These are phyloP conservation scores for Gymnopilus junonius DNA, from an alignment of 768 basidiomycete genomes.

Conservation along the genomic window DNA sequence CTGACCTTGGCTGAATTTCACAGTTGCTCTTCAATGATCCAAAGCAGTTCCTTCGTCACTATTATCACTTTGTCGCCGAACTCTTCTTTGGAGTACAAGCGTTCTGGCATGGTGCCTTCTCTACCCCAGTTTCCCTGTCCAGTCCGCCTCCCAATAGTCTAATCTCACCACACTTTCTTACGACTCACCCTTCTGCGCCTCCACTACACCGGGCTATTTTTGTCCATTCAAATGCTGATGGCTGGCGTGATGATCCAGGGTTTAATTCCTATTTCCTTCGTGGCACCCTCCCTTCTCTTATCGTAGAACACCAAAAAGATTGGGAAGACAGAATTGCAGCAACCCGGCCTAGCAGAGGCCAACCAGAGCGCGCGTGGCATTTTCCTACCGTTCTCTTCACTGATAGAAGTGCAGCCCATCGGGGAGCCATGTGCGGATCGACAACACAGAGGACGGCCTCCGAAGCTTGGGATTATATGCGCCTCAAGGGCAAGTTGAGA, in stretches of 20 bases:
- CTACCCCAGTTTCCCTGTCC: constrained; percentile 18
- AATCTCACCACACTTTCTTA: constrained; percentile 19
- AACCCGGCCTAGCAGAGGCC: constrained; percentile 26
- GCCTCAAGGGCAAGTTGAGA: constrained; percentile 32
- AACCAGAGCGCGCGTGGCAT: constrained; percentile 58
- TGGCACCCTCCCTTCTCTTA: constrained; percentile 70
- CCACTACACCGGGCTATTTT: constrained; percentile 74
- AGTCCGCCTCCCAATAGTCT: constrained; percentile 4
- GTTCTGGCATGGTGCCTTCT: constrained; percentile 66
- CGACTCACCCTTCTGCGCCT: constrained; percentile 42
- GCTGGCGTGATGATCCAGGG: constrained; percentile 78
- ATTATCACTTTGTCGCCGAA: constrained; percentile 89
- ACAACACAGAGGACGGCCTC: constrained; percentile 75
- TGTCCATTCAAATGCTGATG: constrained; percentile 56
- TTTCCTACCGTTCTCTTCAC: constrained; percentile 72
- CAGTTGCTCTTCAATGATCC: constrained; percentile 73
- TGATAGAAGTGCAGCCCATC: constrained; percentile 79
- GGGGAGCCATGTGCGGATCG: constrained; percentile 64
- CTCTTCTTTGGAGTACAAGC: constrained; percentile 78
- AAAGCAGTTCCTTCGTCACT: constrained; percentile 78
- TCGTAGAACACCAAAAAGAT: constrained; percentile 70
- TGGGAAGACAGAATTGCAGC: constrained; percentile 65
- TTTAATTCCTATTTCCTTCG: constrained; percentile 82
- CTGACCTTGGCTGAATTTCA: neutral
- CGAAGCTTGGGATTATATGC: constrained; percentile 64